These are phyloP conservation scores for Lodderomyces pseudojiufengensis DNA, from an alignment of 1,139 yeast genomes.

Conservation along the genomic window DNA sequence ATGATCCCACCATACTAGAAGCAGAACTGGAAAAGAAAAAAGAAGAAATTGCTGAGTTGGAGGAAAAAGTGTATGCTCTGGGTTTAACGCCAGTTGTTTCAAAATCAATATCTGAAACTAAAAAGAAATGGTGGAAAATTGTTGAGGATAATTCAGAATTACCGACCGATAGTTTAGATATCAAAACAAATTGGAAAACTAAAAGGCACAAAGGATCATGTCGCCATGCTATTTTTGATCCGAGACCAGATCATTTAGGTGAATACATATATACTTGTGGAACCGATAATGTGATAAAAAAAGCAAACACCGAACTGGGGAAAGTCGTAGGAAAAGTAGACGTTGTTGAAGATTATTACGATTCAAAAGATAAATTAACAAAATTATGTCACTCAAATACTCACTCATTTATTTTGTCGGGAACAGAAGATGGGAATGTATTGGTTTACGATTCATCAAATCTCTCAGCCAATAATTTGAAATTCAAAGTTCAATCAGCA, in stretches of 20 bases:
- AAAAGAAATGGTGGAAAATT: conserved; percentile 49
- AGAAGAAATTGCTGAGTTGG: conserved; percentile 18
- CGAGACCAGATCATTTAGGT: conserved; percentile 44
- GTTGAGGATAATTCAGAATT: conserved; percentile 32
- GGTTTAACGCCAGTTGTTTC: conserved; percentile 27
- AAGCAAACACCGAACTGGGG: conserved; percentile 71
- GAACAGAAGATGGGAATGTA: conserved; percentile 76
- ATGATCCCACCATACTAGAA: conserved; percentile 47
- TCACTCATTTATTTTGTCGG: conserved; percentile 64
- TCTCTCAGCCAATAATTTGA: conserved; percentile 34
- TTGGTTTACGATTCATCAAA: conserved; percentile 56
- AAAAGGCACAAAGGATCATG: conserved; percentile 90
- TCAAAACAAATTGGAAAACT: conserved; percentile 65
- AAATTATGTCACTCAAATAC: conserved; percentile 61
- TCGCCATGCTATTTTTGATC: conserved; percentile 67
- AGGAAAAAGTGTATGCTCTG: conserved; percentile 24
- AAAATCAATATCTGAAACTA: conserved; percentile 37
- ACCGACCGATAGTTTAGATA: conserved; percentile 28
- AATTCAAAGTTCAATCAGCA: conserved; percentile 44
- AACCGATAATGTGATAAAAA: conserved; percentile 73
- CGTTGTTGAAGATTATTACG: conserved; percentile 23
- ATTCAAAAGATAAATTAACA: conserved; percentile 44
- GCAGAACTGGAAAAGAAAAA: conserved; percentile 23
- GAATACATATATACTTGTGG: conserved; percentile 66
- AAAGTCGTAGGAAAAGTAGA: conserved; percentile 60